Conservation (phyloP, 495 filamentous ascomycete species). For the Entonaema liquescens region DNA sequence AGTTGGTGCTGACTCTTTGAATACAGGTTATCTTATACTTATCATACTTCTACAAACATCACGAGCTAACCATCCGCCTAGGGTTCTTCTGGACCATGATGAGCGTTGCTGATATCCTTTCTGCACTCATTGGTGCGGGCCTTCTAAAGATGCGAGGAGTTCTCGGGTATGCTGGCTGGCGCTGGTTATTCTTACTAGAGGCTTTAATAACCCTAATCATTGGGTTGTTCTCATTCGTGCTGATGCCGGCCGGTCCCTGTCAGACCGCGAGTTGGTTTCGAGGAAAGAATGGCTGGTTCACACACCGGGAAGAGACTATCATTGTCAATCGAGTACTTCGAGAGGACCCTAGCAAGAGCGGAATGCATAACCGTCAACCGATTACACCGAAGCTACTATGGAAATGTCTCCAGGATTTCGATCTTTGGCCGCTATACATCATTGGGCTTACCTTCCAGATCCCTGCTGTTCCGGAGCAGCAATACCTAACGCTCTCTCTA, state of each 20-base stretch:
- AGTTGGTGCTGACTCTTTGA: constrained; percentile 9
- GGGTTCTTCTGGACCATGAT: constrained; percentile 71
- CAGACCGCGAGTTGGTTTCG: constrained; percentile 68
- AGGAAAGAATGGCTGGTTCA: constrained; percentile 78
- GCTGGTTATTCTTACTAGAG: constrained; percentile 70
- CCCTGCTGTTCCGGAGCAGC: constrained; percentile 61
- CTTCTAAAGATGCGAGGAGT: constrained; percentile 70
- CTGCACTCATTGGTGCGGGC: constrained; percentile 74
- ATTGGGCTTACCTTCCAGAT: constrained; percentile 70
- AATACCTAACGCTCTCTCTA: constrained; percentile 72
- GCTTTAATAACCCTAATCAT: constrained; percentile 68
- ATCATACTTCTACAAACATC: constrained; percentile 47
- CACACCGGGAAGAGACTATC: constrained; percentile 69
- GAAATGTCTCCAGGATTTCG: constrained; percentile 71
- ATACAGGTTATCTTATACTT: constrained; percentile 33
- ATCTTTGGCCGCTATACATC: constrained; percentile 79
- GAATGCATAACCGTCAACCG: constrained; percentile 68
- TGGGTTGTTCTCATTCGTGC: constrained; percentile 69
- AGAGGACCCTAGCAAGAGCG: constrained; percentile 74
- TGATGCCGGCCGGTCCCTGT: constrained; percentile 75
- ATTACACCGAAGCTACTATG: constrained; percentile 68
- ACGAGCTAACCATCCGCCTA: constrained; percentile 49
- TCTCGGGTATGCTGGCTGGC: constrained; percentile 71
- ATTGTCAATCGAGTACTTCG: constrained; percentile 77
- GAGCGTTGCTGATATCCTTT: constrained; percentile 68